Evolutionary conservation across 768 basidiomycete species (phyloP).

Genomic region (Kwoniella sp.): DNA sequence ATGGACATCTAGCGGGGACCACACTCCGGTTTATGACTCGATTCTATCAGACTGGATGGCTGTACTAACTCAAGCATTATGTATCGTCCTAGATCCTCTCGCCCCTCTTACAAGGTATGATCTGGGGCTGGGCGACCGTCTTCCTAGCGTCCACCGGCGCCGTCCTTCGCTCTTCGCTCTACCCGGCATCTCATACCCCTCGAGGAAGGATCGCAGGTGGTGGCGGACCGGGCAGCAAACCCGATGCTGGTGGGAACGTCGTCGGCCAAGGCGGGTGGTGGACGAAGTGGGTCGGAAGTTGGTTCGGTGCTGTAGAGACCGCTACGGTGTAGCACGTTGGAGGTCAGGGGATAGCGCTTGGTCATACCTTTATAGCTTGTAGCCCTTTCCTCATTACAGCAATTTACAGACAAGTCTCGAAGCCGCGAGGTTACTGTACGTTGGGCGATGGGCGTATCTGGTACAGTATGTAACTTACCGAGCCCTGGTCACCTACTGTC

Average conservation of each 20-base stretch:
- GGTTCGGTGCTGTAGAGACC: constrained; percentile 50
- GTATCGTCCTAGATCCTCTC: no score
- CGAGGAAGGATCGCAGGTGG: constrained; percentile 49
- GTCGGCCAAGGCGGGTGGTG: constrained; percentile 51
- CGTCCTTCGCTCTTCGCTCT: constrained; percentile 37
- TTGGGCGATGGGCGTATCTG: no score
- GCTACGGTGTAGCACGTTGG: constrained; percentile 35
- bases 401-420: no score
- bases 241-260: constrained; percentile 40
- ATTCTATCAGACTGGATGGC: no score
- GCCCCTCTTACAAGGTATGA: constrained; percentile 52
- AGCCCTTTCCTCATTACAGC: no score
- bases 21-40: no score
- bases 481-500: no score
- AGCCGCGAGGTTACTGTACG: no score
- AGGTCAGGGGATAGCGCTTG: not conserved
- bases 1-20: not conserved
- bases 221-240: constrained; percentile 22
- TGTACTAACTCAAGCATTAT: not conserved
- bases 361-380: constrained; percentile 1
- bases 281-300: constrained; percentile 51
- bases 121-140: constrained; percentile 52
- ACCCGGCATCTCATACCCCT: constrained; percentile 43
- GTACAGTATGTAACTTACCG: no score
- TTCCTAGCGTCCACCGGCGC: constrained; percentile 38